These are phyloP conservation scores for Discostella stelligeroides DNA, from an alignment of 108 stramenopile species.

Conservation along the genomic window DNA sequence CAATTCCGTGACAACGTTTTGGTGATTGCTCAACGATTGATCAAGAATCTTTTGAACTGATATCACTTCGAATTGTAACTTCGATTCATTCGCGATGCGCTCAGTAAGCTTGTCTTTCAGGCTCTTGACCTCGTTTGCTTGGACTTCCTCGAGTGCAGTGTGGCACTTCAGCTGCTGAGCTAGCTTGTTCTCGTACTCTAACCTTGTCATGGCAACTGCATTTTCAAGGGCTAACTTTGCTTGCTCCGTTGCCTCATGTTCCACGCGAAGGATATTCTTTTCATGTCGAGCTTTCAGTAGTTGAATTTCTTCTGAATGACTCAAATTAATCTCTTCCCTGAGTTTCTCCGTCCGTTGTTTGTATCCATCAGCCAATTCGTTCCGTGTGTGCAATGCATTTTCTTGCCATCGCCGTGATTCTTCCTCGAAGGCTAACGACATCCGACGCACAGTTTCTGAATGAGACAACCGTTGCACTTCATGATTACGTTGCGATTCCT, in stretches of 20 bases:
- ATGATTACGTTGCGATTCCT: background rate
- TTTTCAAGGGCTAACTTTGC: constrained; percentile 32
- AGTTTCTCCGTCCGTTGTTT: constrained; percentile 10
- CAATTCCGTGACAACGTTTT: constrained; percentile 23
- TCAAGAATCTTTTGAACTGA: constrained; percentile 21
- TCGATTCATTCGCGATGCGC: constrained; percentile 9
- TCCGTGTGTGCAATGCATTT: constrained; percentile 15
- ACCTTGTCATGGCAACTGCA: constrained; percentile 18
- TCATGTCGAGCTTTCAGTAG: constrained; percentile 39
- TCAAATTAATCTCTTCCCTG: constrained; percentile 11
- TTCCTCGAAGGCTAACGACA: constrained; percentile 21
- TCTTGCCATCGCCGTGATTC: constrained; percentile 10
- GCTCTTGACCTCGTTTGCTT: constrained; percentile 22
- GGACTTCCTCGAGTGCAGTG: constrained; percentile 7
- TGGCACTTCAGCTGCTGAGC: constrained; percentile 8
- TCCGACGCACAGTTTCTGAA: constrained; percentile 5
- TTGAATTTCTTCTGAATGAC: constrained; percentile 34
- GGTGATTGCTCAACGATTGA: constrained; percentile 4
- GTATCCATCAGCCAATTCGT: constrained; percentile 23
- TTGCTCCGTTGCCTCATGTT: constrained; percentile 25
- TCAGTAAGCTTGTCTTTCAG: constrained; percentile 13
- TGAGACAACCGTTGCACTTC: constrained; percentile 9
- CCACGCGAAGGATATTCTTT: constrained; percentile 12
- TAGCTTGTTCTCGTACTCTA: constrained; percentile 33
- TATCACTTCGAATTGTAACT: constrained; percentile 21